A percentile compares a stretch with the other conserved stretches of the same genome.
Conservation (phyloP, 176 grass and related monocot genomes). For the Melocanna baccifera region DNA sequence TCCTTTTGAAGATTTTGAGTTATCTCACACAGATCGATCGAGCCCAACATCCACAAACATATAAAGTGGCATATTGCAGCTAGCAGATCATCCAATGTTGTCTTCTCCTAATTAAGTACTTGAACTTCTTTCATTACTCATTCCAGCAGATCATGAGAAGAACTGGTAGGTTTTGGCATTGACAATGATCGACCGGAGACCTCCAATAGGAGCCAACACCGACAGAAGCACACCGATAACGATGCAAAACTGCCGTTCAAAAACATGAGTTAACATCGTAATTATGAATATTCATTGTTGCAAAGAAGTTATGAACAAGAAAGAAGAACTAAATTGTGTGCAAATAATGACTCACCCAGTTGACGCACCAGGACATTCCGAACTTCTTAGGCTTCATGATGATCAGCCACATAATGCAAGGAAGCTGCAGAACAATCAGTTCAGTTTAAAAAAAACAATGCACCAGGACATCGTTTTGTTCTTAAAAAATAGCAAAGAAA, state of each 20-base stretch:
- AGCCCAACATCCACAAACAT: too few relatives aligned
- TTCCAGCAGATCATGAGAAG: slow-evolving; percentile 35
- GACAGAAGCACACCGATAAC: slow-evolving; percentile 42
- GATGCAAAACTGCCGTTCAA: slow-evolving; percentile 40
- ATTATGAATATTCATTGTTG: background rate
- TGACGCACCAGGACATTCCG: slow-evolving; percentile 50
- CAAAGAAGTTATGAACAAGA: background rate
- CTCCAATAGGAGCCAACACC: slow-evolving; percentile 44
- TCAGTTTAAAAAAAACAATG: background rate
- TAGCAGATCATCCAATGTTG: too few relatives aligned
- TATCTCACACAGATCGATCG: too few relatives aligned
- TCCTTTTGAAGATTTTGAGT: too few relatives aligned
- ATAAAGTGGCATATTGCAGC: too few relatives aligned
- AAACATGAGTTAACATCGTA: background rate
- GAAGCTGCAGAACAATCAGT: slow-evolving; percentile 39
- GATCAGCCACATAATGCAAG: slow-evolving; percentile 60
- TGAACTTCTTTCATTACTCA: background rate
- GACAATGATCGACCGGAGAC: slow-evolving; percentile 43
- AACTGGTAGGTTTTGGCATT: slow-evolving; percentile 33
- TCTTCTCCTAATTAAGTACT: background rate
- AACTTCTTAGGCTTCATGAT: slow-evolving; percentile 57
- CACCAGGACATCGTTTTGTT: background rate
- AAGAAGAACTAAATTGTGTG: background rate
- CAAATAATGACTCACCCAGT: slow-evolving; percentile 41
- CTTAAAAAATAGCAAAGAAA: background rate